Base-by-base conservation (phyloP, 352 stramenopile genomes). In the Thalassiosira hispida region DNA sequence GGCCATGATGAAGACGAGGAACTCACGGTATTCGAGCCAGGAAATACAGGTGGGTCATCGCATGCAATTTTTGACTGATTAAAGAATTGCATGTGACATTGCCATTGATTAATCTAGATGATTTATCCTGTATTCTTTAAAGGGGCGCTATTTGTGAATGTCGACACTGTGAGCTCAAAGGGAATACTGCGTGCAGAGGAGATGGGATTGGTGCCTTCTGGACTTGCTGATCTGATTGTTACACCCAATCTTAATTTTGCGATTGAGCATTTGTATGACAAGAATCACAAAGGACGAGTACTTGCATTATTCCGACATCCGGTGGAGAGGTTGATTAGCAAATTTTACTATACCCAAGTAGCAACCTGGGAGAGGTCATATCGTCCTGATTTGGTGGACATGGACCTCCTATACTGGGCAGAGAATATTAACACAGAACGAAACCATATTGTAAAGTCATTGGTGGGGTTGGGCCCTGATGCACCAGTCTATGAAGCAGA, bases 271-370 rank as follows among this genome's bases (percentile, higher is more conserved):
- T 44, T 77, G 16, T 77, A 56, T 33, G 68, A 77, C 57, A 25
- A 38, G 2, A 1, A 71, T 57, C 68, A 60, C 29, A 11, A 29
- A n/a, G 66, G 66, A 38, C 2, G 66, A 23, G 40, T 38, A 38
- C 3, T 38, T 8, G 31, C 31, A 9, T 8, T 38, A 3, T 38
- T 38, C 31, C 31, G 31, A 3, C 31, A 38, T 38, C 31, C 31
- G 31, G 31, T 38, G 3, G 31, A 38, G 3, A 3, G 31, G 8
- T 38, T 38, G 31, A 38, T 77, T 0, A 73, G 46, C 18, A 63
- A 78, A n/a, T 87, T 84, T 55, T 81, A 79, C 38, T 81, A 84
- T 40, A 47, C 77, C 8, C 55, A 76, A 51, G 57, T 57, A 42
- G 74, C 79, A 6, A 38, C 46, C 8, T 79, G 69, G 64, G 79